A percentile compares a stretch with the other conserved stretches of the same genome.
Evolutionary conservation across 106 monocot genomes (phyloP).

Genomic region (Phalaenopsis aphrodite): DNA sequence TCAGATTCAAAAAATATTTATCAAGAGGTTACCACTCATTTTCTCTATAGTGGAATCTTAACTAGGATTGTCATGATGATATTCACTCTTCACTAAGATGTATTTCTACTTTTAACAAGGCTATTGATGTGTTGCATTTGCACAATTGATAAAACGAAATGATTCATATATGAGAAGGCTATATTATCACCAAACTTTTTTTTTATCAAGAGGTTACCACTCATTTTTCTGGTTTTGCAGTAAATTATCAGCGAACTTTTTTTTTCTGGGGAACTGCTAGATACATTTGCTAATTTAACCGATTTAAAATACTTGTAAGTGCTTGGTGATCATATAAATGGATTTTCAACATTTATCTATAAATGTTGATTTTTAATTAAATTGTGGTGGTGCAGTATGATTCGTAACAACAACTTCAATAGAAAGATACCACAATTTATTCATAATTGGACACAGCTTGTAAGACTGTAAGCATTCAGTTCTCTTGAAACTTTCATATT

Average conservation of each 20-base stretch:
- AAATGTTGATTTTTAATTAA: background rate
- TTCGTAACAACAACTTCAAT: background rate
- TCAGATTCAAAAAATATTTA: too few relatives aligned
- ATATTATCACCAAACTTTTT: too few relatives aligned
- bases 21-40: too few relatives aligned
- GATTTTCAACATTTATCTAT: background rate
- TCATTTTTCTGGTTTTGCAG: background rate
- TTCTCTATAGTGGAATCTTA: too few relatives aligned
- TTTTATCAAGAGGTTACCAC: too few relatives aligned
- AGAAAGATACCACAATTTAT: slow-evolving; percentile 2
- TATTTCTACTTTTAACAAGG: too few relatives aligned
- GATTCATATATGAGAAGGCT: too few relatives aligned
- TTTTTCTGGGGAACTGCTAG: background rate
- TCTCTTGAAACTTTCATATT: background rate
- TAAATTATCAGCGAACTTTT: background rate
- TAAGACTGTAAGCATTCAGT: background rate
- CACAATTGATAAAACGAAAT: too few relatives aligned
- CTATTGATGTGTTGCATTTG: too few relatives aligned
- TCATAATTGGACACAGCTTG: background rate
- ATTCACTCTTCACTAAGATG: too few relatives aligned
- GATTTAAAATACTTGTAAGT: slow-evolving; percentile 2
- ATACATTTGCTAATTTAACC: background rate
- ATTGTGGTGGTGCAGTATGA: background rate
- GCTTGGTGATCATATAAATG: background rate
- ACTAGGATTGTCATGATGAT: too few relatives aligned